Evolutionary conservation across 2,329 filamentous ascomycete genomes (phyloP), one percentile per base, ranked within the genome.

Genomic region (Hysterium pulicare): DNA sequence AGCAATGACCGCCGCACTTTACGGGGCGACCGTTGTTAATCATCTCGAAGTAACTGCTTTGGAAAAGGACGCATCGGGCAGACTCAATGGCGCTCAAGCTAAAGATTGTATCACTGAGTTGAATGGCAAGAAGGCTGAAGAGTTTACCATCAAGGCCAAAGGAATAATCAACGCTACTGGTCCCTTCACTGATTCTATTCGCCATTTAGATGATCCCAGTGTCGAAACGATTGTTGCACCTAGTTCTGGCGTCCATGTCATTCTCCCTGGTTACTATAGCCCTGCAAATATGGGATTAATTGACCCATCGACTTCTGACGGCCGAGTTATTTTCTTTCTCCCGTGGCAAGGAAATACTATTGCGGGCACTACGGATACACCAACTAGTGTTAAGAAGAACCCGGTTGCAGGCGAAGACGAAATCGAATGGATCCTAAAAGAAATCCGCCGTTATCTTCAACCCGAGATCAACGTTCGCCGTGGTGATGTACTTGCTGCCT

Each of bases 281-380:
- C 88, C 88, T 33, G 78, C 83, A 16, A 84, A 90, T 60, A 93
- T 94, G 87, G 89, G 89, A 47, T 75, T 94, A 31, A 87, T 94
- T 55, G 89, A 95, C 58, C 88, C 89, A 4, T 82, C 82, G 31
- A 93, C 89, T 2, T 94, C 88, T 1, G 89, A 94, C 60, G 89
- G 89, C 16, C 81, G 89, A 62, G 89, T 94, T 38, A 91, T 94
- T 60, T 94, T 94, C 79, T 94, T 95, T 76, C 76, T 94, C 31
- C 89, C 89, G 17, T 94, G 89, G 89, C 88, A 94, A 71, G 88
- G 88, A 37, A 93, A 93, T 70, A 94, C 88, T 11, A 93, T 94
- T 59, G 89, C 88, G 34, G 89, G 89, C 47, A 94, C 89, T 4
- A 94, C 88, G 6, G 89, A 94, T 61, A 83, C 86, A 30, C 83